Percentiles rank a stretch among this genome's conserved stretches.
These are phyloP conservation scores for Lophiotrema nucula DNA, from an alignment of 495 filamentous ascomycete species.

Conservation along the genomic window DNA sequence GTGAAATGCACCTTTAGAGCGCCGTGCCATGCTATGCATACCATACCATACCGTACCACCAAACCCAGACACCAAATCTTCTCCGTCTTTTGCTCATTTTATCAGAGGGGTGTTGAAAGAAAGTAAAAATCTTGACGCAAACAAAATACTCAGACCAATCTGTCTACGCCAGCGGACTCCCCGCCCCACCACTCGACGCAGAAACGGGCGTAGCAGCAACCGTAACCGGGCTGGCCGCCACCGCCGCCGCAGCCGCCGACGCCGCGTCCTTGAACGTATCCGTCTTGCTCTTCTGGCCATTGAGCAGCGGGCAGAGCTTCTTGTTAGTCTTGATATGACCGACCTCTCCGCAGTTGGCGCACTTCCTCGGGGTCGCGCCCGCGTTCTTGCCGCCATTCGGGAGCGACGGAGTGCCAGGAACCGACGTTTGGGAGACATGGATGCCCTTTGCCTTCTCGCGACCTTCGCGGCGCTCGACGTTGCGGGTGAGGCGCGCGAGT, in stretches of 20 bases:
- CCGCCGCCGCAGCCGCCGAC: conserved; percentile 42
- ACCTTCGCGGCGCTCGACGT: conserved; percentile 84
- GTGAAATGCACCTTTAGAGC: too few species aligned
- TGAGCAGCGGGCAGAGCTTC: conserved; percentile 89
- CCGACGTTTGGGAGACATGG: conserved; percentile 37
- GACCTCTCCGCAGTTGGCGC: conserved; percentile 91
- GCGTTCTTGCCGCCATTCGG: conserved; percentile 39
- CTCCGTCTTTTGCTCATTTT: too few species aligned
- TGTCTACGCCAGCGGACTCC: too few species aligned
- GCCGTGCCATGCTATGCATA: too few species aligned
- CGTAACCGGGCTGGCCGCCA: too few species aligned
- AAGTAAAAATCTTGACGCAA: too few species aligned
- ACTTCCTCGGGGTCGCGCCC: conserved; percentile 80
- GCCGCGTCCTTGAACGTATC: conserved; percentile 50
- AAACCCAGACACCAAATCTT: too few species aligned
- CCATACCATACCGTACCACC: too few species aligned
- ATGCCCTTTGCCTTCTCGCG: conserved; percentile 85
- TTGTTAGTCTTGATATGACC: conserved; percentile 99
- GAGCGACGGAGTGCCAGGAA: conserved; percentile 42
- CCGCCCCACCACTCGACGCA: too few species aligned
- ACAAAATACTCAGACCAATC: too few species aligned
- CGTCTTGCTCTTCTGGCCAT: conserved; percentile 75
- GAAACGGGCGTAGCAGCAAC: too few species aligned
- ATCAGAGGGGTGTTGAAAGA: too few species aligned
- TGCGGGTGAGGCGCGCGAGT: conserved; percentile 76